Evolutionary conservation across 2,329 filamentous ascomycete genomes (phyloP), one percentile per base, ranked within the genome.

Genomic region (Anthostomella pinea): DNA sequence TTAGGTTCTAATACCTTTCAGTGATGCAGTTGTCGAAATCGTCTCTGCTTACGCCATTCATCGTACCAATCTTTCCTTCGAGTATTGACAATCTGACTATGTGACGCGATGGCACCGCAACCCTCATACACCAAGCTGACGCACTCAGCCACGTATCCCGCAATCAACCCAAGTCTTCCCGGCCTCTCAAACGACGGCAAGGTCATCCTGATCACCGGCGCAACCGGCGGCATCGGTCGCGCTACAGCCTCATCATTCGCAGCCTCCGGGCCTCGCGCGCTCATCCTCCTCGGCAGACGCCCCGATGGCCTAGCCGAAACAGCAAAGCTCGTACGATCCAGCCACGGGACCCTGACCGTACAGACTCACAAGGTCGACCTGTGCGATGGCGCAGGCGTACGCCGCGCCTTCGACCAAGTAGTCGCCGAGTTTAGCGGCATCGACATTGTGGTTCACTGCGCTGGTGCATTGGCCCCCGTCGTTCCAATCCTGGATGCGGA

Each of bases 381-480:
- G 18, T 34, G 43, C 35, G 43, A 50, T 23, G 42, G 34, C 14
- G 30, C 41, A 17, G 53, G 40, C 35, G 41, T 49, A n/a, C 38
- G 50, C 9, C 41, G 45, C 27, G 39, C 43, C n/a, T 43, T 57
- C 30, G 34, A 46, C 25, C 34, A 31, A 30, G 37, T 54, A 16
- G 36, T 27, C 9, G 9, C 31, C 17, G 36, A 43, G 25, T 35
- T 39, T 9, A 49, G 64, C 3, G 65, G 61, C 35, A 51, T 65
- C 24, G 62, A 62, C 14, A 57, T 70, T 29, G 58, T 61, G 9
- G 58, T 64, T 8, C 55, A 60, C 29, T 58, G 63, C 38, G 61
- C 58, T 8, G 56, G 53, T 1, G 47, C 42, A 33, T 30, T 51
- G 17, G 38, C 41, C 5, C 39, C 42, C 22, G 32, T 43, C 41